A percentile compares a stretch with the other conserved stretches of the same genome.
phyloP scores from a whole-genome alignment of 202 grass and related monocot genomes.

The Dendrocalamus latiflorus region DNA sequence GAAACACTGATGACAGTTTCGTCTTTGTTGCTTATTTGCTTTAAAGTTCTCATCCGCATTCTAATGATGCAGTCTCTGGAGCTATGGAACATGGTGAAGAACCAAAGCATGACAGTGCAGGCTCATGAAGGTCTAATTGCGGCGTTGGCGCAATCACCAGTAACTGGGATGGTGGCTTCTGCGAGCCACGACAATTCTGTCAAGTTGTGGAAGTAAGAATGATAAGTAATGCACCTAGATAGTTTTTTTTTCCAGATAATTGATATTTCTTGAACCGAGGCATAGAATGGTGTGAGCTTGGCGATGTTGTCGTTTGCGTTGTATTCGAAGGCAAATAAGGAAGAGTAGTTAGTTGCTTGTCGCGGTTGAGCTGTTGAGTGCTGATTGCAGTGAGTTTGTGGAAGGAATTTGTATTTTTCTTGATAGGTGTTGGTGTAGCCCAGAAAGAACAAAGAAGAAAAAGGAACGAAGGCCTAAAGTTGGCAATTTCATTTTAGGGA shows the following conservation, averaged over 20 bases:
- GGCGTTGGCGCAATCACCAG: constrained; percentile 62
- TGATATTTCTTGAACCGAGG: constrained; percentile 30
- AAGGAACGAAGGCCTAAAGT: constrained; percentile 22
- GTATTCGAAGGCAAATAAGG: constrained; percentile 38
- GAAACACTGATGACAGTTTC: background rate
- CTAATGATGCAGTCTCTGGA: no score
- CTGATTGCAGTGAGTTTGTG: constrained; percentile 22
- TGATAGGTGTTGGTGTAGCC: constrained; percentile 25
- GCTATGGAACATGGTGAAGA: constrained; percentile 90
- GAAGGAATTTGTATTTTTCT: constrained; percentile 26
- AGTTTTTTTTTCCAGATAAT: constrained; percentile 5
- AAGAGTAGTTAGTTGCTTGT: constrained; percentile 20
- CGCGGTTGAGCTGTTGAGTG: constrained; percentile 7
- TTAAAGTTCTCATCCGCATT: constrained; percentile 7
- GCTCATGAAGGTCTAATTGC: constrained; percentile 86
- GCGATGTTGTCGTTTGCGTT: background rate
- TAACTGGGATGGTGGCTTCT: constrained; percentile 84
- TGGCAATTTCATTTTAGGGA: no score
- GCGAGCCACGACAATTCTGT: constrained; percentile 93
- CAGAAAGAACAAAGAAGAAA: constrained; percentile 4
- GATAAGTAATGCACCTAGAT: constrained; percentile 28
- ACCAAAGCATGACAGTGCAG: constrained; percentile 74
- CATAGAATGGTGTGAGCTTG: constrained; percentile 31
- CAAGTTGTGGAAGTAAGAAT: constrained; percentile 93
- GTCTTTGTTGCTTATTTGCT: background rate